Base-by-base conservation (phyloP, 305 asterid species). In the Petunia hybrid region DNA sequence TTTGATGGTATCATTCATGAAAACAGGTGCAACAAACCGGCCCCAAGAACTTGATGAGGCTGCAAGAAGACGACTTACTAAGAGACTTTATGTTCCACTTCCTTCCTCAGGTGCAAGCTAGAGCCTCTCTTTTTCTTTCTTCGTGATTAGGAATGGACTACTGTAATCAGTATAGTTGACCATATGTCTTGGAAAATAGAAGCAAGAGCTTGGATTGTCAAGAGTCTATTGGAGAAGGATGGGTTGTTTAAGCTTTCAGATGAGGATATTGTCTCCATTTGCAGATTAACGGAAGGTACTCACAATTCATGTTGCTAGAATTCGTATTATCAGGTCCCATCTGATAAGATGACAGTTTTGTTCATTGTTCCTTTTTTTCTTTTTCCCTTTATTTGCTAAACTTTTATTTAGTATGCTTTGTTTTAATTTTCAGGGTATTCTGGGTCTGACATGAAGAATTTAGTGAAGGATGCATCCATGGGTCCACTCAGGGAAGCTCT, bases 11-110 rank as follows among this genome's bases (percentile, higher is more conserved):
- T 74, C 43, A 36, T 74, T 53, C 38, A 53, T 74, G 48, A 38
- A 65, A 84, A 85, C 90, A 96, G 99, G 99, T 80, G 99, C 99
- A 83, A 94, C 99, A 71, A 96, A 96, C 82, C 91, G 98, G 84
- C 98, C 99, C 80, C 99, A 96, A 89, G 99, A 96, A 85, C 98
- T 96, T 74, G 99, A 94, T 82, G 98, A 96, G 83, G 98, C 99
- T 80, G 99, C 99, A 80, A 93, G 99, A 87, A 89, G 99, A 82
- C 90, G 99, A 80, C 98, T 96, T 83, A 93, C 98, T 46, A 96
- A 96, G 90, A 88, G 99, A 87, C 92, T 96, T 22, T 96, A 96
- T 81, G 95, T 96, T 86, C 98, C 98, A 75, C 97, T 96, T 80
- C 99, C 99, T 73, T 90, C 98, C 76, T 82, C 98, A 91, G 99